Percentiles rank a stretch among this genome's conserved stretches.
Evolutionary conservation across 257 asterid genomes (phyloP).

Genomic region (Paraleonurus japonicus): DNA sequence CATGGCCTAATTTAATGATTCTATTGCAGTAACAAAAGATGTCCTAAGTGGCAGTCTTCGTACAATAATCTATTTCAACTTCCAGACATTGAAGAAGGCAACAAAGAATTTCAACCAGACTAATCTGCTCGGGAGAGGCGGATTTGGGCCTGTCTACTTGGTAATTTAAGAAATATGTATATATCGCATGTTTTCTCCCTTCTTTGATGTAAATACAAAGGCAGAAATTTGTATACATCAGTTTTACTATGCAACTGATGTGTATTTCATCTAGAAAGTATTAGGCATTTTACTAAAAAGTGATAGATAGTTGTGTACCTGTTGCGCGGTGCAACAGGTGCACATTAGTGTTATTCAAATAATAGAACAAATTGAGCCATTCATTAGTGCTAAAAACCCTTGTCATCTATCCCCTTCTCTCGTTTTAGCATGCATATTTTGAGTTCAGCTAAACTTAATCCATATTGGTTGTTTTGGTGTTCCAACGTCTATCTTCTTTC

Average conservation of each 20-base stretch:
- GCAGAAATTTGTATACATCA: too few species aligned
- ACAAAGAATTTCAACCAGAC: slow-evolving; percentile 67
- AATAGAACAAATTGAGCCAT: too few species aligned
- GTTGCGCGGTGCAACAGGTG: too few species aligned
- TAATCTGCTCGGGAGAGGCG: slow-evolving; percentile 78
- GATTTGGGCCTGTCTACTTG: slow-evolving; percentile 84
- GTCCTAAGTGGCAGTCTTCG: slow-evolving; percentile 53
- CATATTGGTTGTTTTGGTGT: not conserved
- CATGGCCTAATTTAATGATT: slow-evolving; percentile 16
- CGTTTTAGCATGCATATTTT: slow-evolving; percentile 3
- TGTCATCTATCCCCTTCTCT: not conserved
- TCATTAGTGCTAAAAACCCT: not conserved
- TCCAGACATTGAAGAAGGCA: slow-evolving; percentile 64
- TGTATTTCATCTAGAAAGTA: not conserved
- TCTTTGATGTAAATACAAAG: not conserved
- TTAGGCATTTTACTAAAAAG: not conserved
- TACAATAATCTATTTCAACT: slow-evolving; percentile 54
- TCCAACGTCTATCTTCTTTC: not conserved
- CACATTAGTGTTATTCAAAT: too few species aligned
- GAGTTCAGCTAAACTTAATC: not conserved
- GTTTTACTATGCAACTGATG: not conserved
- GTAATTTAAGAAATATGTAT: slow-evolving; percentile 32
- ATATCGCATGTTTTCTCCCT: not conserved
- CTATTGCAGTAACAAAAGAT: slow-evolving; percentile 44
- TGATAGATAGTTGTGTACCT: too few species aligned